Evolutionary conservation across 164 flowering plant species (phyloP), one percentile per base, ranked within the genome.

Genomic region (Vitis amurensis): DNA sequence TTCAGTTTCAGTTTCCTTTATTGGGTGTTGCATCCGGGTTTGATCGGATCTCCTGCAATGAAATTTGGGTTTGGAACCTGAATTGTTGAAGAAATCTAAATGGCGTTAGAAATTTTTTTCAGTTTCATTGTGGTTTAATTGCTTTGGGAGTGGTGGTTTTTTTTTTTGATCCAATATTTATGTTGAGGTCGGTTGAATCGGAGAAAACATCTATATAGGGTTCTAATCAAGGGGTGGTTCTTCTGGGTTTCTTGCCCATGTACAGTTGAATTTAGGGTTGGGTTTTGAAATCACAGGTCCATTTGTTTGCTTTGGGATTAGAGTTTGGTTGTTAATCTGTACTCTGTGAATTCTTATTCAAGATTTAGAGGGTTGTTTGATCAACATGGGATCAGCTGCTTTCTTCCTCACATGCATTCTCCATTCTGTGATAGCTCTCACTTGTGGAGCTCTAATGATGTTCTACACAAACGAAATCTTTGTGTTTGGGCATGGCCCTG

Each of bases 361-460:
- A 37, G 7, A 37, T 37, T 6, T 37, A 9, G 44, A 3, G 44
- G 44, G 44, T 3, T 37, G 37, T 61, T 44, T 56, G 30, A 47
- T 68, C 23, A 19, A 71, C 4, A 70, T 71, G 73, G 63, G 23
- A 17, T 80, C 87, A 55, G 64, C 80, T 68, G 87, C 84, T 56
- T 92, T 92, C 70, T 77, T 76, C 71, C 14, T 85, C 11, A 81
- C 89, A 37, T 90, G 98, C 69, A 61, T 83, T 19, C 83, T 92
- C 23, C 91, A 91, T 72, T 88, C 96, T 56, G 16, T 73, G 16
- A 70, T 91, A 7, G 91, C 96, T 30, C 66, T 84, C 4, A 72
- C 84, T 8, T 83, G 87, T 82, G 96, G 98, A 55, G 79, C 79
- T 13, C 50, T 86, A 31, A 89, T 92, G 89, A 92, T 92, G 89